Conservation (phyloP, 805 yeast genomes). For the Candida ficus region DNA sequence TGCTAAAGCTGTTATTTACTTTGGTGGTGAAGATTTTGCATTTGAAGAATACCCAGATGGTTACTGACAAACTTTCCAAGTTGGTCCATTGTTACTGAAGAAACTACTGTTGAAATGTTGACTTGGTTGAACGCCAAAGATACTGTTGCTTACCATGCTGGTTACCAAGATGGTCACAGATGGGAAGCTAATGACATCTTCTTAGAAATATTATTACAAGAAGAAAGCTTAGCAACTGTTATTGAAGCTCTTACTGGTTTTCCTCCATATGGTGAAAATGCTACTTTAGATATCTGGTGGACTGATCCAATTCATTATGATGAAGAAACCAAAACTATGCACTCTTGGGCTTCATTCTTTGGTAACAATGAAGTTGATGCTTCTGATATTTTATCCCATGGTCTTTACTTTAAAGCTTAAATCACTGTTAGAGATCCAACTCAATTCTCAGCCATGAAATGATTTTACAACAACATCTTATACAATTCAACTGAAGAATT, state of each 20-base stretch:
- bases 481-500: constrained; percentile 23
- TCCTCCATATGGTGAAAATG: constrained; percentile 19
- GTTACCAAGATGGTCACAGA: constrained; percentile 20
- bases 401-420: constrained; percentile 19
- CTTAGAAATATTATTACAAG: constrained; percentile 10
- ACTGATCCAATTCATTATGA: constrained; percentile 21
- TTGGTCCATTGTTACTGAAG: constrained; percentile 19
- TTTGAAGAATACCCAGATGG: constrained; percentile 21
- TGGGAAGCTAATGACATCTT: constrained; percentile 8
- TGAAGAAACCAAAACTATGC: constrained; percentile 14
- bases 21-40: constrained; percentile 22
- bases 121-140: constrained; percentile 18
- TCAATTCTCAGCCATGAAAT: constrained; percentile 12
- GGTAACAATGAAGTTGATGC: constrained; percentile 19
- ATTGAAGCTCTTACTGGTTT: constrained; percentile 18
- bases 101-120: constrained; percentile 11
- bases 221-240: constrained; percentile 8
- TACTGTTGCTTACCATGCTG: constrained; percentile 15
- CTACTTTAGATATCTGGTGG: constrained; percentile 21
- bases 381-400: constrained; percentile 21
- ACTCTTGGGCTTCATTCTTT: constrained; percentile 19
- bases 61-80: constrained; percentile 22
- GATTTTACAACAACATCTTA: constrained; percentile 20
- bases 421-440: constrained; percentile 22
- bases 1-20: constrained; percentile 21